Evolutionary conservation across 495 filamentous ascomycete genomes (phyloP).

Genomic region (Pyronema omphalodes): DNA sequence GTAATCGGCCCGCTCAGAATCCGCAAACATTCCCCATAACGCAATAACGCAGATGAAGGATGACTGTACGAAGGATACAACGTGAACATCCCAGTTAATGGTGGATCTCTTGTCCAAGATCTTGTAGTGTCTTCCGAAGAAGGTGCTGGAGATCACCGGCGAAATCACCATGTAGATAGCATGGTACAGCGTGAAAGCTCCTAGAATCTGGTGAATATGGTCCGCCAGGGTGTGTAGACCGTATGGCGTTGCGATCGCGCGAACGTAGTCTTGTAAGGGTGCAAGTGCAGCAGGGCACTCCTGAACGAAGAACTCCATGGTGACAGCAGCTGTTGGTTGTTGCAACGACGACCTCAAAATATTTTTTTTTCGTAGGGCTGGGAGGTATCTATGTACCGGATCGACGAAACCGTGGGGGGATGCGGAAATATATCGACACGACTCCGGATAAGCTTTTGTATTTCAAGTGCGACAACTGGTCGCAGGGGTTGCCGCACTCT

Average conservation of each 20-base stretch:
- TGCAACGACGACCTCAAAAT: too few species aligned
- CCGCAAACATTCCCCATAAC: conserved; percentile 64
- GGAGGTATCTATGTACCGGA: too few species aligned
- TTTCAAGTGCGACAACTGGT: background rate
- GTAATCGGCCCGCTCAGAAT: conserved; percentile 46
- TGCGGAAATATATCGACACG: background rate
- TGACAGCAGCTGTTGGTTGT: background rate
- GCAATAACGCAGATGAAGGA: conserved; percentile 57
- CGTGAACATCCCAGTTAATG: conserved; percentile 92
- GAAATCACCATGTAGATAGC: conserved; percentile 55
- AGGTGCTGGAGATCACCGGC: conserved; percentile 45
- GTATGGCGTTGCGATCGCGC: conserved; percentile 41
- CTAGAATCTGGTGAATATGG: conserved; percentile 75
- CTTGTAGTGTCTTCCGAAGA: conserved; percentile 58
- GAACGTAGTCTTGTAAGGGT: conserved; percentile 23
- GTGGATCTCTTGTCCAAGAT: conserved; percentile 46
- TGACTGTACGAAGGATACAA: conserved; percentile 81
- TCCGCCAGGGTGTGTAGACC: conserved; percentile 52
- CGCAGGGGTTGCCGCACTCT: background rate
- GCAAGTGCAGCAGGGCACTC: conserved; percentile 30
- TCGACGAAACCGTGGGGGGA: background rate
- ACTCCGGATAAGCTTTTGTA: background rate
- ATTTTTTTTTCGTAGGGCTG: too few species aligned
- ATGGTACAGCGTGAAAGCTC: conserved; percentile 58
- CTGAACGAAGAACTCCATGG: conserved; percentile 49